Evolutionary conservation across 2,329 filamentous ascomycete genomes (phyloP), one percentile per base, ranked within the genome.

Genomic region (Penicillium sp.): DNA sequence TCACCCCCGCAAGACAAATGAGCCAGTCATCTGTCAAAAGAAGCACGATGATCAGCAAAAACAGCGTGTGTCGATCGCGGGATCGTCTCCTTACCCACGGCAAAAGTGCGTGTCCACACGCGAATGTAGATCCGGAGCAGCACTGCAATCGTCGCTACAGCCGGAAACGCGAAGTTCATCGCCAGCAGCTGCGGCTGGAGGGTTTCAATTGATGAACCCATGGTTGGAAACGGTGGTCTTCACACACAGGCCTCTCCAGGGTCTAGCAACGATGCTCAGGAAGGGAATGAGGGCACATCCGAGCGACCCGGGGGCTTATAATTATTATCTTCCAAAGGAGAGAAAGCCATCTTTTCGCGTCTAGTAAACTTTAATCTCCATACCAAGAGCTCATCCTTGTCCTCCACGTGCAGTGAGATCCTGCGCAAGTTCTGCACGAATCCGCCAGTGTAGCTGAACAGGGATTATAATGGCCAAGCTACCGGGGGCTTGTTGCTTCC

Each of bases 41-140:
- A 38, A 9, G 11, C 11, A 11, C 7, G 21, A 29, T n/a, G 15
- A 11, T 61, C n/a, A 61, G 31, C 41, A 30, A 11, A 41, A 41
- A 3, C 35, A 41, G 35, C 38, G 29, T 26, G 15, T 7, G 17
- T 23, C 3, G 17, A 19, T 26, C 11, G 19, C n/a, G 30, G 15
- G 23, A 51, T 38, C 15, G 26, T n/a, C 19, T 13, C 35, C 62
- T 46, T 45, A 67, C 66, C 66, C 19, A 60, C 58, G 9, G 60
- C 66, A 53, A 67, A 67, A 13, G 64, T 58, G 35, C 60, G 55
- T 19, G 56, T 67, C 53, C 64, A 56, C 15, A 55, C 30, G 3
- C 66, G 66, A 46, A 63, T 66, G 45, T 65, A 67, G 47, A 66
- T 58, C 11, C 66, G 64, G 31, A 67, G 46, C 21, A 56, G 57